Conservation (phyloP, 73 alveolate genomes). For the Uronychia binucleata region DNA sequence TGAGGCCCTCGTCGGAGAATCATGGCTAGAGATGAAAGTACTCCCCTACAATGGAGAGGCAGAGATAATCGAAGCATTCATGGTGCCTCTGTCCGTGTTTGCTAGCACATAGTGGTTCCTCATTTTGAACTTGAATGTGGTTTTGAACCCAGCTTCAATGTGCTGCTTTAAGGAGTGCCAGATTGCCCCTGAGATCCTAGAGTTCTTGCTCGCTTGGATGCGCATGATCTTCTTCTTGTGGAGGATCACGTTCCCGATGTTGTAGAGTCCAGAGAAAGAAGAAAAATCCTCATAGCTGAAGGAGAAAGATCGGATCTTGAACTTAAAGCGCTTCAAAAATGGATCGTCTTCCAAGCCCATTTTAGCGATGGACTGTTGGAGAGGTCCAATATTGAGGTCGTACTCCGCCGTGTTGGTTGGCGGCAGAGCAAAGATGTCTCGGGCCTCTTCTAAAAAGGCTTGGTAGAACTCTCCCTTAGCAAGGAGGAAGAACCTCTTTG, state of each 20-base stretch:
- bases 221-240: slow-evolving; percentile 14
- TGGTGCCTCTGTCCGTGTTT: slow-evolving; percentile 10
- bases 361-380: slow-evolving; percentile 33
- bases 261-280: slow-evolving; percentile 13
- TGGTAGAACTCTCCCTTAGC: slow-evolving; percentile 90
- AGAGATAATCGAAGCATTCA: slow-evolving; percentile 12
- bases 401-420: slow-evolving; percentile 64
- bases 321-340: slow-evolving; percentile 39
- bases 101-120: slow-evolving; percentile 22
- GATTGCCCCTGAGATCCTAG: slow-evolving; percentile 67
- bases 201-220: slow-evolving; percentile 33
- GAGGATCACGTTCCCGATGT: slow-evolving; percentile 34
- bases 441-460: slow-evolving; percentile 78
- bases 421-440: slow-evolving; percentile 72
- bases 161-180: slow-evolving; percentile 73
- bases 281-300: slow-evolving; percentile 52
- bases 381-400: slow-evolving; percentile 63
- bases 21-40: neutral
- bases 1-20: neutral
- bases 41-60: slow-evolving; percentile 11
- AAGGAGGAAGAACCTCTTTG: slow-evolving; percentile 81
- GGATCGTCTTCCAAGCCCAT: slow-evolving; percentile 66
- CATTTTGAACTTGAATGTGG: slow-evolving; percentile 47
- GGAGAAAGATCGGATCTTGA: slow-evolving; percentile 49
- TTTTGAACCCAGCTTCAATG: slow-evolving; percentile 59